Percentiles rank a stretch among this genome's conserved stretches.
Evolutionary conservation across 345 rosid species (phyloP).

Genomic region (Rhodamnia rubescens): DNA sequence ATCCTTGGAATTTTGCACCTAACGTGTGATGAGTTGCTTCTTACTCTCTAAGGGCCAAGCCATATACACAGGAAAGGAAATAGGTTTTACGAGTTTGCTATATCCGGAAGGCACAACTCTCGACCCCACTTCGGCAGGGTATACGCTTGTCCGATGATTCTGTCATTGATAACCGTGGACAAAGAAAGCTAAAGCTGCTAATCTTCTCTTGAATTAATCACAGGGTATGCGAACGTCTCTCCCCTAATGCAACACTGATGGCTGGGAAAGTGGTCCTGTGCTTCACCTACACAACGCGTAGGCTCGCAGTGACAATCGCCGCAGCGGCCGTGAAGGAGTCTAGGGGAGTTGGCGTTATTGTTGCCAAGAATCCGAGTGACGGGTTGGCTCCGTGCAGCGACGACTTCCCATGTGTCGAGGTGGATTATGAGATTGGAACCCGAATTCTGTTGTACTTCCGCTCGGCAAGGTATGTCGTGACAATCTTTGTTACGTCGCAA

Average conservation of each 20-base stretch:
- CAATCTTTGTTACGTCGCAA: neutral
- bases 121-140: conserved; percentile 25
- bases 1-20: neutral
- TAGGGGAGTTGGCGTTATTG: conserved; percentile 39
- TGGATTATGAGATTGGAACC: conserved; percentile 59
- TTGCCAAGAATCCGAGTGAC: conserved; percentile 43
- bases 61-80: conserved; percentile 22
- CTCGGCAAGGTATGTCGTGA: conserved; percentile 15
- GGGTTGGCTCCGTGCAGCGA: conserved; percentile 13
- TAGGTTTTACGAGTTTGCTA: conserved; percentile 26
- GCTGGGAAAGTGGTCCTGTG: conserved; percentile 47
- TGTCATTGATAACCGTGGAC: neutral
- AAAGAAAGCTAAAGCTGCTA: neutral
- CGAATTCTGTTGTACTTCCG: conserved; percentile 52
- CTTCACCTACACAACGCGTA: conserved; percentile 17
- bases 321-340: conserved; percentile 11
- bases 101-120: conserved; percentile 25
- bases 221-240: conserved; percentile 28
- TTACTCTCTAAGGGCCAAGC: conserved; percentile 40
- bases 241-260: conserved; percentile 15
- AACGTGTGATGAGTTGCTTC: neutral
- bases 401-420: conserved; percentile 41
- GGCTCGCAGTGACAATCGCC: conserved; percentile 7
- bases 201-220: neutral
- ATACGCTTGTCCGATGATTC: neutral